phyloP scores from a whole-genome alignment of 2,329 filamentous ascomycete species.

The Diaporthe sp. region DNA sequence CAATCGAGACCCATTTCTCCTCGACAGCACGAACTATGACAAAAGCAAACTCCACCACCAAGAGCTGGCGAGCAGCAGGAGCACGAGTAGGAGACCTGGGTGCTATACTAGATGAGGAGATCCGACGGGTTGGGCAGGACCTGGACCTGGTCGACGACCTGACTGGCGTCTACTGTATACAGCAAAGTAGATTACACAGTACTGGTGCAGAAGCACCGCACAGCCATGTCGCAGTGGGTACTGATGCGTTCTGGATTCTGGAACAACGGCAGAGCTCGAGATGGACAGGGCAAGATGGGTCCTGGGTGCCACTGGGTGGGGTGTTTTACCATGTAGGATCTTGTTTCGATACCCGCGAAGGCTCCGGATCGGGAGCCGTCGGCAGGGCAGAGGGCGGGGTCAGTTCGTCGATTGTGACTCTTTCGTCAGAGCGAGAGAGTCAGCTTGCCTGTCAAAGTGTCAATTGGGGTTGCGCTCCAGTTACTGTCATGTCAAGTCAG shows the following conservation, averaged over 20 bases:
- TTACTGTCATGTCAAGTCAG: neutral
- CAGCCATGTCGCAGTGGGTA: slow-evolving; percentile 23
- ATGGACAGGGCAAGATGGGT: slow-evolving; percentile 25
- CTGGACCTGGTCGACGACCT: neutral
- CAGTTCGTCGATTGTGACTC: slow-evolving; percentile 16
- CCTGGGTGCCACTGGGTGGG: slow-evolving; percentile 21
- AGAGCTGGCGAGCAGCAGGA: slow-evolving; percentile 12
- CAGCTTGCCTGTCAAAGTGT: neutral
- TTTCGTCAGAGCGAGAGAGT: neutral
- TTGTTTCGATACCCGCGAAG: slow-evolving; percentile 36
- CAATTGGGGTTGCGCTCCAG: neutral
- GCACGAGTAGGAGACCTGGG: neutral
- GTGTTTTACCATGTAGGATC: slow-evolving; percentile 36
- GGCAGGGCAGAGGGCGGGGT: slow-evolving; percentile 31
- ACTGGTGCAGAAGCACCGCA: neutral
- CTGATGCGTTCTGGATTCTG: slow-evolving; percentile 16
- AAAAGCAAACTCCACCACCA: slow-evolving; percentile 25
- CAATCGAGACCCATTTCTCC: neutral
- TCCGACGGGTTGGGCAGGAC: slow-evolving; percentile 12
- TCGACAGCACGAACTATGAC: slow-evolving; percentile 23
- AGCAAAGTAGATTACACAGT: slow-evolving; percentile 16
- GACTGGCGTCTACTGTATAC: slow-evolving; percentile 4
- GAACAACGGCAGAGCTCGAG: slow-evolving; percentile 24
- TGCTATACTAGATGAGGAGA: neutral
- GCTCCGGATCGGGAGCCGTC: slow-evolving; percentile 36